phyloP scores from a whole-genome alignment of 176 grass and related monocot genomes.

The Urochloa ruziziensis region DNA sequence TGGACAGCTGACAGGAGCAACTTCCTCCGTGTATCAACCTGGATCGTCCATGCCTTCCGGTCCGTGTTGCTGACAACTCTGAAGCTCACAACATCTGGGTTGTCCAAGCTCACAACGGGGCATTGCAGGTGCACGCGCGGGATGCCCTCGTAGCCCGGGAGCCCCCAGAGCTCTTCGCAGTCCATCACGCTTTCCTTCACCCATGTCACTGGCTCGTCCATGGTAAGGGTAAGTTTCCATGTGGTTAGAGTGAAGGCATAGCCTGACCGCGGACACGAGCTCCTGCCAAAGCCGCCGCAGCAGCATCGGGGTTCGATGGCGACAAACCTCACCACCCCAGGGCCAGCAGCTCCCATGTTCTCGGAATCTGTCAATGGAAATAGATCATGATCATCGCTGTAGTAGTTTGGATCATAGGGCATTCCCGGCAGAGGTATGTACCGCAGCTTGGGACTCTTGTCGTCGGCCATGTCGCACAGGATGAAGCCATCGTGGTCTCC shows the following conservation, averaged over 20 bases:
- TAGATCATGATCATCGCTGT: background rate
- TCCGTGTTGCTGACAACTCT: background rate
- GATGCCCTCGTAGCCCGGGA: background rate
- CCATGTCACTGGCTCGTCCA: no score
- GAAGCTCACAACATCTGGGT: background rate
- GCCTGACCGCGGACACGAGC: background rate
- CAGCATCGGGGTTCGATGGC: background rate
- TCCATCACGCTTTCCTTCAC: no score
- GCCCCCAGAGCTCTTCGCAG: background rate
- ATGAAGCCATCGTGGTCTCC: rapidly evolving
- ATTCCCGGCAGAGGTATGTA: background rate
- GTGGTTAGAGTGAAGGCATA: background rate
- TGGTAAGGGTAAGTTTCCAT: background rate
- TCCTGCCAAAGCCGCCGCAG: background rate
- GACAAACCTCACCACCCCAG: background rate
- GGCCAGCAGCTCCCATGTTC: background rate
- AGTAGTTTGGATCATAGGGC: background rate
- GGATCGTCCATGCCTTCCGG: background rate
- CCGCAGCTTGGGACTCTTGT: background rate
- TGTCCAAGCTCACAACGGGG: background rate
- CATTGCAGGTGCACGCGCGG: rapidly evolving
- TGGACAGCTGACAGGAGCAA: background rate
- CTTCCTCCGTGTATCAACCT: background rate
- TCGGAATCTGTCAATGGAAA: background rate
- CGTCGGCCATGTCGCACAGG: background rate